Evolutionary conservation across 495 filamentous ascomycete genomes (phyloP).

Genomic region (Echria macrotheca): DNA sequence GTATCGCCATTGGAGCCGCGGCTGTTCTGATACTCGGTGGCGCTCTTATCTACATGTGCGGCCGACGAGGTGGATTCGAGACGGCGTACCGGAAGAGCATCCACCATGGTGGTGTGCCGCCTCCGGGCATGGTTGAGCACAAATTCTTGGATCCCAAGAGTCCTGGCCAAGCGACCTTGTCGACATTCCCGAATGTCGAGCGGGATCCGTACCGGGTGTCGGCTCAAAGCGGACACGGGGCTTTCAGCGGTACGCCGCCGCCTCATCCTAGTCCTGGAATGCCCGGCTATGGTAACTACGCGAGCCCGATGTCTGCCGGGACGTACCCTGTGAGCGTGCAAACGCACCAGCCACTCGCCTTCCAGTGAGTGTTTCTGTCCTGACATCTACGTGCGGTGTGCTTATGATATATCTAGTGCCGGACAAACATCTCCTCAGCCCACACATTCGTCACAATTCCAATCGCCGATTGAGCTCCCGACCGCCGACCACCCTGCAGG

Average conservation of each 20-base stretch:
- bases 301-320: neutral
- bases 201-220: slow-evolving; percentile 13
- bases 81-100: slow-evolving; percentile 24
- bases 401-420: slow-evolving; percentile 1
- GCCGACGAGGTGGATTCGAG: slow-evolving; percentile 33
- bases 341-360: neutral
- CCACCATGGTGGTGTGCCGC: neutral
- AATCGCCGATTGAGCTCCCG: neutral
- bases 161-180: slow-evolving; percentile 19
- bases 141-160: slow-evolving; percentile 25
- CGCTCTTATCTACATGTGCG: slow-evolving; percentile 38
- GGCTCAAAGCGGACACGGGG: slow-evolving; percentile 7
- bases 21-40: slow-evolving; percentile 33
- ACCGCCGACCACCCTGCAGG: neutral
- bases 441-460: slow-evolving; percentile 6
- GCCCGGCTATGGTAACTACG: slow-evolving; percentile 8
- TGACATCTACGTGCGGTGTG: neutral
- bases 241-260: slow-evolving; percentile 12
- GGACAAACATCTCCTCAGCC: neutral
- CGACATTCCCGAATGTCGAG: slow-evolving; percentile 11
- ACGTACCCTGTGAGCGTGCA: too few relatives aligned
- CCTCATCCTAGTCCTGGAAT: slow-evolving; percentile 5
- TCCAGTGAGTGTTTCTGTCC: slow-evolving; percentile 2
- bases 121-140: slow-evolving; percentile 18
- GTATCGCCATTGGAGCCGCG: slow-evolving; percentile 42